These are phyloP conservation scores for Colletotrichum sp. DNA, from an alignment of 2,329 filamentous ascomycete species.

Conservation along the genomic window DNA sequence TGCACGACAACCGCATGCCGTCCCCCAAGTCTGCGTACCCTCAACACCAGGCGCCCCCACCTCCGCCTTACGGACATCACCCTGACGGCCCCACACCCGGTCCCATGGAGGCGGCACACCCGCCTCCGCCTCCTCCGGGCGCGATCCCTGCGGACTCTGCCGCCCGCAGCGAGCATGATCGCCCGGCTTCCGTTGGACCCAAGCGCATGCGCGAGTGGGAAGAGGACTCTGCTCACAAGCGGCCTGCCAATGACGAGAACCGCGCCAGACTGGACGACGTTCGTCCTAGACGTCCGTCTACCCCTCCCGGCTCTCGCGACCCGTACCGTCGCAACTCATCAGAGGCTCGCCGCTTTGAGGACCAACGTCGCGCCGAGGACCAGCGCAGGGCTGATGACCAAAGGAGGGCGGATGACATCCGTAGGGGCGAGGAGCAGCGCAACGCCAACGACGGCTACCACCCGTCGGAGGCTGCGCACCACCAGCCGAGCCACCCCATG, in stretches of 20 bases:
- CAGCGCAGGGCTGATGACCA: constrained; percentile 57
- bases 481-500: constrained; percentile 69
- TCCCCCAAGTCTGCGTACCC: constrained; percentile 90
- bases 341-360: constrained; percentile 70
- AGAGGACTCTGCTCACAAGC: constrained; percentile 79
- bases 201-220: constrained; percentile 96
- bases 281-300: constrained; percentile 78
- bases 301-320: constrained; percentile 65
- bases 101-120: constrained; percentile 60
- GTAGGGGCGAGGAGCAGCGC: constrained; percentile 65
- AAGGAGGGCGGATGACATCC: constrained; percentile 62
- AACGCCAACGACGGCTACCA: constrained; percentile 82
- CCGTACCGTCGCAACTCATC: constrained; percentile 80
- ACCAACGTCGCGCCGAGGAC: constrained; percentile 65
- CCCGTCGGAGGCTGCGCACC: constrained; percentile 90
- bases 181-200: constrained; percentile 78
- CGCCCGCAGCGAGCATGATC: constrained; percentile 66
- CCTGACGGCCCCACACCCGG: constrained; percentile 62
- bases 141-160: constrained; percentile 69
- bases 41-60: constrained; percentile 66
- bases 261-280: constrained; percentile 87
- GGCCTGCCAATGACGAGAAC: constrained; percentile 86
- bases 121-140: constrained; percentile 62
- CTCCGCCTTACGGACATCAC: constrained; percentile 70
- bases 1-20: constrained; percentile 84